Percentiles rank a stretch among this genome's conserved stretches.
phyloP scores from a whole-genome alignment of 306 rosid species.

The Cucurbita moschata region DNA sequence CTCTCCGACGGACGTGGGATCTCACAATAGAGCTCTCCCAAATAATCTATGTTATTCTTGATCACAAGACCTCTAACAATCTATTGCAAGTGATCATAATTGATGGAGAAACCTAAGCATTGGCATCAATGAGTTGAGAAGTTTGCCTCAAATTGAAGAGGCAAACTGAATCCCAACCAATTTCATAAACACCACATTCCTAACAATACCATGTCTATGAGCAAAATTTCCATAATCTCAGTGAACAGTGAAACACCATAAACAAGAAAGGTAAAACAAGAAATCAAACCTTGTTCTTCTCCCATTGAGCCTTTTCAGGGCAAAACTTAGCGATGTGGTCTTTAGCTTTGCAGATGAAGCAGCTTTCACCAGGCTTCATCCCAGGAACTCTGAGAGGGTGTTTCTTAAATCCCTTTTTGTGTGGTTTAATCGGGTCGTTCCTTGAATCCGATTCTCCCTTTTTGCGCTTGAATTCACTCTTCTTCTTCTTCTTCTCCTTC shows the following conservation, averaged over 20 bases:
- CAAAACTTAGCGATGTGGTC: constrained; percentile 83
- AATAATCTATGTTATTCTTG: background rate
- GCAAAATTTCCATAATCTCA: background rate
- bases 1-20: no score
- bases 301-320: constrained; percentile 59
- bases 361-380: constrained; percentile 85
- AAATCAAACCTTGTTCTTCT: constrained; percentile 40
- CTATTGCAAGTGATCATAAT: background rate
- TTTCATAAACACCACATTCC: background rate
- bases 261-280: background rate
- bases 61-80: background rate
- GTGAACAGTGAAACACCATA: background rate
- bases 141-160: background rate
- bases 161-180: background rate
- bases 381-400: constrained; percentile 89
- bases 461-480: constrained; percentile 27
- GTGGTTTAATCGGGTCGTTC: constrained; percentile 13
- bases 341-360: constrained; percentile 58
- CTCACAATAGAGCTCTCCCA: background rate
- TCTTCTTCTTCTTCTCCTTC: constrained; percentile 34
- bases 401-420: constrained; percentile 19
- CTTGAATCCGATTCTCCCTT: constrained; percentile 20
- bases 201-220: background rate
- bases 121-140: background rate
- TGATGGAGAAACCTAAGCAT: background rate